These are phyloP conservation scores for Dissophora ornata DNA, from an alignment of 192 early-diverging fungal species.

Conservation along the genomic window DNA sequence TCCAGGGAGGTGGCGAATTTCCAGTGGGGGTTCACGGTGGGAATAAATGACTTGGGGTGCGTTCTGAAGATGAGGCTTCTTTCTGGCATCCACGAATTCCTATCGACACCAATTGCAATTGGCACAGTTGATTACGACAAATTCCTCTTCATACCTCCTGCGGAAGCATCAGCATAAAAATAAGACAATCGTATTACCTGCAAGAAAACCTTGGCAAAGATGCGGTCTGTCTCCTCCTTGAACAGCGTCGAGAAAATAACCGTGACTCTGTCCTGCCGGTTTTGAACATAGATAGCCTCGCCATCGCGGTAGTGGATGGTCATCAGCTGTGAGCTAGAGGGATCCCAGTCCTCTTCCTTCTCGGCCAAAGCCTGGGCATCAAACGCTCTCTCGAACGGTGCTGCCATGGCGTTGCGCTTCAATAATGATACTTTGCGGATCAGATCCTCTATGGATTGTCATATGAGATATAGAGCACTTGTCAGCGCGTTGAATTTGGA, in stretches of 20 bases:
- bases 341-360: slow-evolving; percentile 75
- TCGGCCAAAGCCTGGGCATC: slow-evolving; percentile 80
- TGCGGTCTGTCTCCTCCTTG: slow-evolving; percentile 96
- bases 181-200: too few species aligned
- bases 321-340: slow-evolving; percentile 81
- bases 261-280: slow-evolving; percentile 93
- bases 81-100: slow-evolving; percentile 99
- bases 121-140: background rate
- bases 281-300: slow-evolving; percentile 94
- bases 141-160: too few species aligned
- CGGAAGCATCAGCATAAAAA: too few species aligned
- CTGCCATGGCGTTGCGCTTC: slow-evolving; percentile 95
- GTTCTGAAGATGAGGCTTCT: slow-evolving; percentile 87
- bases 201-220: slow-evolving; percentile 96
- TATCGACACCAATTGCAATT: slow-evolving; percentile 17
- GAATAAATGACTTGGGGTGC: slow-evolving; percentile 98
- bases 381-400: slow-evolving; percentile 93
- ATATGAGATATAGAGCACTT: too few species aligned
- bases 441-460: slow-evolving; percentile 65
- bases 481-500: too few species aligned
- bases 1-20: slow-evolving; percentile 83
- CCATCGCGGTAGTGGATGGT: slow-evolving; percentile 92
- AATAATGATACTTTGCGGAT: slow-evolving; percentile 87
- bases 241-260: slow-evolving; percentile 97
- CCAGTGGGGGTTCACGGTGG: slow-evolving; percentile 91